Conservation (phyloP, 2,329 filamentous ascomycete genomes). For the Aaosphaeria pasadenensis region DNA sequence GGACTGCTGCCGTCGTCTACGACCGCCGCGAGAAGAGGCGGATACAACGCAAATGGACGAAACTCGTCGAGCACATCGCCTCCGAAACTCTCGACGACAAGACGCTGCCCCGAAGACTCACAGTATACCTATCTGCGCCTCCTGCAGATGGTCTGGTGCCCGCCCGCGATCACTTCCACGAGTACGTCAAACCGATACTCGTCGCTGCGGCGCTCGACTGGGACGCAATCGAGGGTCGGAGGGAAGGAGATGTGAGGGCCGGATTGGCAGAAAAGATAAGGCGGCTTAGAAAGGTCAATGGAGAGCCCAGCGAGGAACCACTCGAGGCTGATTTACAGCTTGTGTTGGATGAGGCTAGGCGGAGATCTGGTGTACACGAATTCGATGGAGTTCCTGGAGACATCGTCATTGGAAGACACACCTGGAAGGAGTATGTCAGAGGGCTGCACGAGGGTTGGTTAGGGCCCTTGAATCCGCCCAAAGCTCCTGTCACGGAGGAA, state of each 20-base stretch:
- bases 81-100: slow-evolving; percentile 70
- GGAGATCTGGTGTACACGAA: slow-evolving; percentile 64
- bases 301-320: slow-evolving; percentile 2
- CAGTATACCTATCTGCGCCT: slow-evolving; percentile 80
- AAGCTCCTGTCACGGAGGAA: slow-evolving; percentile 10
- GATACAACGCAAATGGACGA: slow-evolving; percentile 81
- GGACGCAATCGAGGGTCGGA: slow-evolving; percentile 89
- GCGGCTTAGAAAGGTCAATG: slow-evolving; percentile 44
- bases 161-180: slow-evolving; percentile 92
- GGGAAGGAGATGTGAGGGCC: slow-evolving; percentile 88
- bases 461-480: slow-evolving; percentile 70
- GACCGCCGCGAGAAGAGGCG: slow-evolving; percentile 88
- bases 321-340: slow-evolving; percentile 36
- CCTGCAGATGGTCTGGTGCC: slow-evolving; percentile 80
- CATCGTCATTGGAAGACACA: slow-evolving; percentile 82
- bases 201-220: slow-evolving; percentile 90
- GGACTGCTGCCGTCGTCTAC: slow-evolving; percentile 81
- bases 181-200: slow-evolving; percentile 91
- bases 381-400: slow-evolving; percentile 77
- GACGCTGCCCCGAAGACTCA: slow-evolving; percentile 77
- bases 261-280: slow-evolving; percentile 84
- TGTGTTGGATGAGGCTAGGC: slow-evolving; percentile 61
- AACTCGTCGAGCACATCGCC: slow-evolving; percentile 79
- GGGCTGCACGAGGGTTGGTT: slow-evolving; percentile 96
- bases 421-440: slow-evolving; percentile 96